Percentiles rank a stretch among this genome's conserved stretches.
phyloP scores from a whole-genome alignment of 2,329 filamentous ascomycete genomes.

The Colletotrichum orbiculare region DNA sequence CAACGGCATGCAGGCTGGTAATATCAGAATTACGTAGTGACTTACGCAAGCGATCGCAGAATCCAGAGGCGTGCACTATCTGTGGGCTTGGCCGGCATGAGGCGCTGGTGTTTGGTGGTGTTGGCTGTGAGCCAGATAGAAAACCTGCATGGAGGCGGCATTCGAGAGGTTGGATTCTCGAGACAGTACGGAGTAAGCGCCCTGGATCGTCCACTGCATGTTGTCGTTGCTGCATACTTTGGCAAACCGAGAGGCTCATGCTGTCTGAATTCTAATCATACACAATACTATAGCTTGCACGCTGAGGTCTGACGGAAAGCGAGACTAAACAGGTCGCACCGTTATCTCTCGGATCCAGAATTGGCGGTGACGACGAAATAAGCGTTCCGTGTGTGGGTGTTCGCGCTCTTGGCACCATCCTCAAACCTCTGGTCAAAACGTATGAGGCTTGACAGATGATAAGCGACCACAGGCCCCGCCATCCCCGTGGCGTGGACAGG shows the following conservation, averaged over 20 bases:
- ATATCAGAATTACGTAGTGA: conserved; percentile 24
- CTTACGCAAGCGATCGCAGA: conserved; percentile 35
- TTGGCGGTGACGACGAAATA: conserved; percentile 3
- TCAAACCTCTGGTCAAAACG: not conserved
- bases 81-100: conserved; percentile 29
- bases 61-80: conserved; percentile 15
- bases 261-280: no score
- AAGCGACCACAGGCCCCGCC: conserved; percentile 10
- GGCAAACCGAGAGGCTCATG: no score
- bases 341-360: conserved; percentile 13
- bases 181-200: no score
- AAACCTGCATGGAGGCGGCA: conserved; percentile 21
- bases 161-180: not conserved
- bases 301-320: no score
- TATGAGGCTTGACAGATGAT: conserved; percentile 26
- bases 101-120: conserved; percentile 13
- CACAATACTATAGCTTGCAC: no score
- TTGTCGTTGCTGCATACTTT: not conserved
- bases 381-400: not conserved
- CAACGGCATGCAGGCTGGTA: conserved; percentile 17
- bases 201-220: conserved; percentile 5
- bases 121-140: conserved; percentile 27
- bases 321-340: not conserved
- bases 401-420: not conserved
- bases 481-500: conserved; percentile 22